A percentile compares a stretch with the other conserved stretches of the same genome.
phyloP scores from a whole-genome alignment of 495 filamentous ascomycete species.

The Coniosporium apollinis region DNA sequence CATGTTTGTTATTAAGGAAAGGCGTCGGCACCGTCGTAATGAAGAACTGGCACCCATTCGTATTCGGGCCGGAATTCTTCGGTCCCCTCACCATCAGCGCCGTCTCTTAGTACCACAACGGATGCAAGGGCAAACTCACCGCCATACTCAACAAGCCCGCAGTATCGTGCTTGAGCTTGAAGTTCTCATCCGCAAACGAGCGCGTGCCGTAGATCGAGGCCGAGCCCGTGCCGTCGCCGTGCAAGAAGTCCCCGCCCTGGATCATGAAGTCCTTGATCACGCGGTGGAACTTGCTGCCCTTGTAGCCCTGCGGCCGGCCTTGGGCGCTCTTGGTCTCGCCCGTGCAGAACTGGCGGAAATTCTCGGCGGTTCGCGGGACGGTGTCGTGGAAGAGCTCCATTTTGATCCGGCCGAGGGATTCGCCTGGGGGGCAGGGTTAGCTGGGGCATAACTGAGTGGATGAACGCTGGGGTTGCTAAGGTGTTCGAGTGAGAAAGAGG shows the following conservation, averaged over 20 bases:
- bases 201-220: constrained; percentile 68
- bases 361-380: constrained; percentile 81
- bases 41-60: constrained; percentile 95
- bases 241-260: constrained; percentile 91
- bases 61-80: constrained; percentile 82
- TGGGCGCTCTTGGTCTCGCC: constrained; percentile 72
- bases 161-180: constrained; percentile 57
- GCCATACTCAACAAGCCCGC: constrained; percentile 85
- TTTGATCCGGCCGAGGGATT: constrained; percentile 79
- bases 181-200: constrained; percentile 85
- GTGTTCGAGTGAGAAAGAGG: background rate
- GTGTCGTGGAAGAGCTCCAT: constrained; percentile 82
- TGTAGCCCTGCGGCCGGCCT: constrained; percentile 82
- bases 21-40: constrained; percentile 76
- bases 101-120: too few species aligned
- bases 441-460: background rate
- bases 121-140: constrained; percentile 37
- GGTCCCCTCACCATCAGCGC: too few species aligned
- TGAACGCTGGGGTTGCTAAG: too few species aligned
- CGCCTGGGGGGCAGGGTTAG: constrained; percentile 40
- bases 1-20: constrained; percentile 87
- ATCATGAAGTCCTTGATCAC: constrained; percentile 98
- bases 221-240: constrained; percentile 81
- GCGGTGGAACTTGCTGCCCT: constrained; percentile 85
- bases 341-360: constrained; percentile 94